Base-by-base conservation (phyloP, 1,284 basidiomycete genomes). In the Papiliotrema terrestris region DNA sequence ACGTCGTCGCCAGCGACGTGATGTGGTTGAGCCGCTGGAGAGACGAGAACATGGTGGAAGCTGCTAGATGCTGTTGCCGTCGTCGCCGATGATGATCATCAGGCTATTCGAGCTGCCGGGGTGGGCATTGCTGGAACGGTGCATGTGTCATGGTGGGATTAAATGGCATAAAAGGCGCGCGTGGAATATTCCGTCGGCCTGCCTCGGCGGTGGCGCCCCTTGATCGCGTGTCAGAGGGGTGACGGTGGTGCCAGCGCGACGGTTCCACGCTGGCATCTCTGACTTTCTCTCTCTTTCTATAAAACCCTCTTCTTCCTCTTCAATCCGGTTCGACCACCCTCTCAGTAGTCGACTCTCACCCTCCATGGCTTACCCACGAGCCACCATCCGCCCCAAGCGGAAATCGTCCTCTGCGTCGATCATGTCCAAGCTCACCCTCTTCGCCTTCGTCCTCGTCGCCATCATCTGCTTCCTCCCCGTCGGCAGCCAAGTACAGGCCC, bases 381-480 rank as follows among this genome's bases (percentile, higher is more conserved):
- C 54, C 44, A 51, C 55, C 32, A 63, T 59, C 26, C 63, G 68
- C 52, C 62, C 61, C 20, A 56, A 52, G 52, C 59, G 65, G 60
- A 55, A 56, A 45, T 58, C 65, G 25, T 41, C 59, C 15, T 42
- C 63, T 6, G 60, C 63, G 1, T 65, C 68, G 23, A 46, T 73
- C 52, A 55, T 69, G 54, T 67, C 66, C 11, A 75, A 72, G 48
- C 55, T 78, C 62, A 66, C 72, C 45, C 58, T 78, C 55, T 58
- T 74, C 56, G 69, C 68, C 45, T 67, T 73, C 53, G 72, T 75
- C 57, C 65, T 78, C 57, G 58, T 77, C 58, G 75, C 76, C 46
- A 58, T 78, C 61, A 55, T 78, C 65, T 73, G 73, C 61, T 72
- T 77, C 65, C 56, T 75, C 26, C 74, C 76, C 35, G 65, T 63